A percentile compares a stretch with the other conserved stretches of the same genome.
phyloP scores from a whole-genome alignment of 805 yeast genomes.

The Saccharomyces jurei region DNA sequence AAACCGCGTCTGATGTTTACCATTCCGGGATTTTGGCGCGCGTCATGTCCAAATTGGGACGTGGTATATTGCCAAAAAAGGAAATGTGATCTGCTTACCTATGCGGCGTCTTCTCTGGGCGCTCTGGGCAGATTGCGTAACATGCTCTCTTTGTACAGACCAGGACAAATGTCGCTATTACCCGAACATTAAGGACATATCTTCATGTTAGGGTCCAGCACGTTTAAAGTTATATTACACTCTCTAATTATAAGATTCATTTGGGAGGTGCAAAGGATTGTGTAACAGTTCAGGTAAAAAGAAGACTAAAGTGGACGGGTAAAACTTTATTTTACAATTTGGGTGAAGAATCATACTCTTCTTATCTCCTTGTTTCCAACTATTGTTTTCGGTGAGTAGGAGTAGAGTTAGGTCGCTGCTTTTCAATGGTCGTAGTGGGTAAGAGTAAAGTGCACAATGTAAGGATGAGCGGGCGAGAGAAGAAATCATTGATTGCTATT shows the following conservation, averaged over 20 bases:
- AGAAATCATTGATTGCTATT: background rate
- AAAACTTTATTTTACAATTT: background rate
- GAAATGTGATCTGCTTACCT: background rate
- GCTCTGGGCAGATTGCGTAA: background rate
- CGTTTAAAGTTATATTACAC: background rate
- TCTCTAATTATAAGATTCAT: background rate
- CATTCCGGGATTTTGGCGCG: background rate
- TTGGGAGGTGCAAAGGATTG: background rate
- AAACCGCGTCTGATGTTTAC: background rate
- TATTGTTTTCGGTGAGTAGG: background rate
- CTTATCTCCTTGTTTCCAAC: background rate
- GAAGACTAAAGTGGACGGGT: background rate
- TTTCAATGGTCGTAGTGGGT: conserved; percentile 1
- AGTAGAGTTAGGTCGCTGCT: conserved; percentile 2
- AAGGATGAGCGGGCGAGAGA: background rate
- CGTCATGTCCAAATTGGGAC: background rate
- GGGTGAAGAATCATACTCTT: background rate
- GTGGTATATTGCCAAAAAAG: background rate
- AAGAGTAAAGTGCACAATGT: background rate
- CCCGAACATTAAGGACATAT: background rate
- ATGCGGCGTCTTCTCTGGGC: background rate
- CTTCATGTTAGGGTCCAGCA: background rate
- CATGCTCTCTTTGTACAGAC: background rate
- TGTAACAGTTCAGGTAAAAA: background rate
- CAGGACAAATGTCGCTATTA: background rate